phyloP scores from a whole-genome alignment of 2,329 filamentous ascomycete genomes.

The Arthrobotrys musiformis region DNA sequence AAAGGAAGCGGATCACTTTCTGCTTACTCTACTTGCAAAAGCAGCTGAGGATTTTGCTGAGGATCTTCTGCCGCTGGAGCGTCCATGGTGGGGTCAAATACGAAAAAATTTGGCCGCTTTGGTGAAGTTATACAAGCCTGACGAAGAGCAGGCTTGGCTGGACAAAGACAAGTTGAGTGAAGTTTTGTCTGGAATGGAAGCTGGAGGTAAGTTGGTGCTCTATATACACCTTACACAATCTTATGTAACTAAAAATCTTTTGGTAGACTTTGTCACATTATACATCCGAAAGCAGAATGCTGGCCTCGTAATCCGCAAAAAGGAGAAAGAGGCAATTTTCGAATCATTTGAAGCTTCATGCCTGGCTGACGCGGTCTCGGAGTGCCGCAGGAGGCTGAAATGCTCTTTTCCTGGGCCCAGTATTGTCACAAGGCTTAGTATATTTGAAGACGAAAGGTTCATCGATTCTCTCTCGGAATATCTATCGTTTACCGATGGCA shows the following conservation, averaged over 20 bases:
- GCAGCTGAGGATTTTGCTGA: conserved; percentile 34
- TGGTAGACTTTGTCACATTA: conserved; percentile 61
- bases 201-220: conserved; percentile 56
- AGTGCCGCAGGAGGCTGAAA: conserved; percentile 62
- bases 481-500: conserved; percentile 55
- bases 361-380: conserved; percentile 62
- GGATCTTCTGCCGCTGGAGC: neutral
- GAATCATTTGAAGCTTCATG: conserved; percentile 67
- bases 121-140: conserved; percentile 16
- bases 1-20: conserved; percentile 24
- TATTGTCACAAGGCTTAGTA: conserved; percentile 60
- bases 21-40: conserved; percentile 1
- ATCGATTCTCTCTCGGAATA: conserved; percentile 37
- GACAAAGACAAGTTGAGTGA: conserved; percentile 58
- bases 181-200: neutral
- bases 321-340: conserved; percentile 59
- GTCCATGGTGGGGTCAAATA: conserved; percentile 21
- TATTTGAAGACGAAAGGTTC: conserved; percentile 59
- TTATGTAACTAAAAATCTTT: neutral
- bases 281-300: conserved; percentile 66
- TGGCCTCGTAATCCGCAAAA: conserved; percentile 63
- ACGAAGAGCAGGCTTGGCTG: conserved; percentile 22
- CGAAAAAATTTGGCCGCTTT: conserved; percentile 15
- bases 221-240: too few species aligned
- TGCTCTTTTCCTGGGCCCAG: conserved; percentile 65